Evolutionary conservation across 192 early-diverging fungal genomes (phyloP).

Genomic region (Phycomyces blakesleeanus): DNA sequence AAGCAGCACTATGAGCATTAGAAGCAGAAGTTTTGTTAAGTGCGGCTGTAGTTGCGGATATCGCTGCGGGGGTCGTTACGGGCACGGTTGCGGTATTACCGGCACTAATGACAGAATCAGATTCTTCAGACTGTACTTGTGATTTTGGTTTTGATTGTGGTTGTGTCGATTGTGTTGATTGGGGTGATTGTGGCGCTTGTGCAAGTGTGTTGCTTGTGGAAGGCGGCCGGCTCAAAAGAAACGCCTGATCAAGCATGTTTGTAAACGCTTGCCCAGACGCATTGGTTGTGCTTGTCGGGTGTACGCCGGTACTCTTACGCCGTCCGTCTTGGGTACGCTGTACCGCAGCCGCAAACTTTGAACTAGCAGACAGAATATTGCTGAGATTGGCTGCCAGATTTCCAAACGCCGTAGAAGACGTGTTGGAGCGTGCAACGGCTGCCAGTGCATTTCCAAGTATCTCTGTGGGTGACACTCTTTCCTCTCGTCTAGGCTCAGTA

Average conservation of each 20-base stretch:
- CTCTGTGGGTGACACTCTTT: neutral
- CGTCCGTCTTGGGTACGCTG: neutral
- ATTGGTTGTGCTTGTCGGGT: neutral
- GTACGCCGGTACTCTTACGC: slow-evolving; percentile 5
- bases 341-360: slow-evolving; percentile 8
- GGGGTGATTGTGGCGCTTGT: neutral
- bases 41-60: too few relatives aligned
- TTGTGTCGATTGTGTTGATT: too few relatives aligned
- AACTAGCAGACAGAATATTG: slow-evolving; percentile 15
- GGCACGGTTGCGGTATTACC: too few relatives aligned
- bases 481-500: neutral
- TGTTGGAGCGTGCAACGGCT: slow-evolving; percentile 10
- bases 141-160: too few relatives aligned
- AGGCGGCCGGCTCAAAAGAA: neutral
- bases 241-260: slow-evolving; percentile 12
- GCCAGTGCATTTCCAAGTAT: slow-evolving; percentile 29
- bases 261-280: neutral
- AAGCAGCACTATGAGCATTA: too few relatives aligned
- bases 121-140: too few relatives aligned
- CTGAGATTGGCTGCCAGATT: slow-evolving; percentile 23
- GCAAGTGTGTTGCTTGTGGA: too few relatives aligned
- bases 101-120: neutral
- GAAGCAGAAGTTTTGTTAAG: too few relatives aligned
- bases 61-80: too few relatives aligned
- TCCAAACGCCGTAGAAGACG: slow-evolving; percentile 10